phyloP scores from a whole-genome alignment of 768 basidiomycete genomes.

The Psilocybe subaeruginosa region DNA sequence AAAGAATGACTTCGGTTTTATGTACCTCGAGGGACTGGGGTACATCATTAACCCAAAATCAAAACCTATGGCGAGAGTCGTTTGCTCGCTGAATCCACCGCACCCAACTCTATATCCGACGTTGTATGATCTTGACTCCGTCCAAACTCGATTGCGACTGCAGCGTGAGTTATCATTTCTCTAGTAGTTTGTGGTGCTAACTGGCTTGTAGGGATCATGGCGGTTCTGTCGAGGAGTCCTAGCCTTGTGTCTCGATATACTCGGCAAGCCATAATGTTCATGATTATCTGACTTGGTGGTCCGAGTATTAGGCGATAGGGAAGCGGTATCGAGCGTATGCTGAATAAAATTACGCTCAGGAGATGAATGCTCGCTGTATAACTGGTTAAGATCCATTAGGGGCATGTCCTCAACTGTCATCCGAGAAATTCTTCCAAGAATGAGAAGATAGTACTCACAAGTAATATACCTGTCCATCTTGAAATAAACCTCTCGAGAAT shows the following conservation, averaged over 20 bases:
- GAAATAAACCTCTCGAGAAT: constrained; percentile 26
- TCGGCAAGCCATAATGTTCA: constrained; percentile 24
- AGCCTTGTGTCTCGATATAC: constrained; percentile 19
- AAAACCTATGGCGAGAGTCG: no score
- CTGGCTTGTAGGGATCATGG: neutral
- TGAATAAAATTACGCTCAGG: constrained; percentile 8
- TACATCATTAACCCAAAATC: no score
- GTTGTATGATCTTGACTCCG: neutral
- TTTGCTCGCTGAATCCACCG: neutral
- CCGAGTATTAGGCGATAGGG: constrained; percentile 13
- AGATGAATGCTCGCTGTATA: constrained; percentile 15
- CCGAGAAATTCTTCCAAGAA: neutral
- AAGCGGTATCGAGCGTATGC: constrained; percentile 12
- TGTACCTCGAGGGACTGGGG: no score
- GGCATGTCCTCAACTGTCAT: neutral
- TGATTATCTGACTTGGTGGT: constrained; percentile 14
- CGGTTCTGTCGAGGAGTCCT: neutral
- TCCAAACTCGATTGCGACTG: constrained; percentile 2
- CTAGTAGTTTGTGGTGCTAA: neutral
- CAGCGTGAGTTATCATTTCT: neutral
- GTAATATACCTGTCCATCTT: constrained; percentile 34
- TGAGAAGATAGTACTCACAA: constrained; percentile 21
- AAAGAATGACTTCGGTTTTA: no score
- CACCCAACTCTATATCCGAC: neutral
- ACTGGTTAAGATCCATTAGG: neutral